Percentiles rank a stretch among this genome's conserved stretches.
phyloP scores from a whole-genome alignment of 129 eudicot species.

The Oenanthe sinensis region DNA sequence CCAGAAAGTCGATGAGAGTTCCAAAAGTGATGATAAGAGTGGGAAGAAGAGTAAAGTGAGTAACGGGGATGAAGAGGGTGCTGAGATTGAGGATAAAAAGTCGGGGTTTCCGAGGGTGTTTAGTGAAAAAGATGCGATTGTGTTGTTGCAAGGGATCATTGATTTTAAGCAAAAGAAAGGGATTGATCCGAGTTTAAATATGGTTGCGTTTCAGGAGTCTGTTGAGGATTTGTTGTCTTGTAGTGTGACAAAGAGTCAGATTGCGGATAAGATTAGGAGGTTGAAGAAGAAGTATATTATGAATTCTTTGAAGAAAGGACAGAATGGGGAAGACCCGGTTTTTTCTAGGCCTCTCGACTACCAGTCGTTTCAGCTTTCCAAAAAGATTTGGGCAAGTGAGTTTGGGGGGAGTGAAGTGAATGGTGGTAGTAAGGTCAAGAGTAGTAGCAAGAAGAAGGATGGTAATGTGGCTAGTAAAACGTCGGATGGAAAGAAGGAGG shows the following conservation, averaged over 20 bases:
- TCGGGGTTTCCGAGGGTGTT: not conserved
- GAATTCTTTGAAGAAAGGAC: slow-evolving; percentile 26
- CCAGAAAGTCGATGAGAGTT: not conserved
- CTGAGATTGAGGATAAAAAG: not conserved
- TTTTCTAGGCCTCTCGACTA: slow-evolving; percentile 35
- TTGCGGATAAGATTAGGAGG: slow-evolving; percentile 50
- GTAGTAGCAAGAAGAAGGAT: not conserved
- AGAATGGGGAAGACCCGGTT: slow-evolving; percentile 34
- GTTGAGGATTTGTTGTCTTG: slow-evolving; percentile 25
- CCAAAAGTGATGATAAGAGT: not conserved
- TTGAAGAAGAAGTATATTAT: slow-evolving; percentile 43
- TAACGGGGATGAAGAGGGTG: not conserved
- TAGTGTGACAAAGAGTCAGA: slow-evolving; percentile 32
- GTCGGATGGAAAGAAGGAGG: not conserved
- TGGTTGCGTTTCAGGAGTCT: slow-evolving; percentile 35
- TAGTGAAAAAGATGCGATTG: slow-evolving; percentile 34
- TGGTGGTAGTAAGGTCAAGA: not conserved
- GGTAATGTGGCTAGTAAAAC: not conserved
- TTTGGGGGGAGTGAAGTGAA: not conserved
- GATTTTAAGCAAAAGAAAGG: slow-evolving; percentile 30
- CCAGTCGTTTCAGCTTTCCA: slow-evolving; percentile 27
- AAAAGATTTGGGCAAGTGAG: slow-evolving; percentile 41
- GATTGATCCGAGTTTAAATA: slow-evolving; percentile 27
- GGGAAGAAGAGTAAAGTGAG: not conserved
- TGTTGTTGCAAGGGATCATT: slow-evolving; percentile 33